Evolutionary conservation across 164 flowering plant genomes (phyloP).

Genomic region (Tetrastigma voinierianum): DNA sequence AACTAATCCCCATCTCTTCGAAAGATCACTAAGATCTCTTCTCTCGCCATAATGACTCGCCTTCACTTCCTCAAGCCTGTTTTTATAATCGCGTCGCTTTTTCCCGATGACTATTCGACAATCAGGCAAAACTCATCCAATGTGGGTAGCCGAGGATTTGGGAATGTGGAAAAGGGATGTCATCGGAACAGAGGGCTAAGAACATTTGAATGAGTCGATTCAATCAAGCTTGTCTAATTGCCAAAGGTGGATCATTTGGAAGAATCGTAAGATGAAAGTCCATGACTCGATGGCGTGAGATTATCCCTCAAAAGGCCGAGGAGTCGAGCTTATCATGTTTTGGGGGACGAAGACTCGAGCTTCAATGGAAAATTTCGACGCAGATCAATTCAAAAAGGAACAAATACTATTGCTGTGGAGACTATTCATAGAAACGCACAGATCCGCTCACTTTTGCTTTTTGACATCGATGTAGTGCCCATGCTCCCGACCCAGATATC

Average conservation of each 20-base stretch:
- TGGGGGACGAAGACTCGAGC: background rate
- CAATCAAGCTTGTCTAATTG: constrained; percentile 28
- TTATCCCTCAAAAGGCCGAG: constrained; percentile 23
- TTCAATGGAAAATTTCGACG: too few species aligned
- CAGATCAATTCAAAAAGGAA: too few species aligned
- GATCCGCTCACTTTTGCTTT: constrained; percentile 16
- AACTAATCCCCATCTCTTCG: background rate
- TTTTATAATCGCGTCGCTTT: constrained; percentile 10
- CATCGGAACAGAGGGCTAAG: too few species aligned
- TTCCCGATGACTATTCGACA: constrained; percentile 11
- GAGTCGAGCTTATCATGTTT: constrained; percentile 8
- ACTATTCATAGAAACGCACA: background rate
- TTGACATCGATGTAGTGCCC: background rate
- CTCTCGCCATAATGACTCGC: constrained; percentile 15
- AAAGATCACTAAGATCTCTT: constrained; percentile 2
- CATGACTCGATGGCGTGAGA: constrained; percentile 25
- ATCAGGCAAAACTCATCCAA: background rate
- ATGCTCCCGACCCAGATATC: background rate
- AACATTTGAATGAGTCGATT: constrained; percentile 30
- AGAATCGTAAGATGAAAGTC: constrained; percentile 15
- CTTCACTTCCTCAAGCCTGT: too few species aligned
- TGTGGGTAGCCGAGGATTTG: constrained; percentile 20
- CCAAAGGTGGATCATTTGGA: constrained; percentile 1
- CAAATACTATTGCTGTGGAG: background rate
- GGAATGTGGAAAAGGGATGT: too few species aligned